Evolutionary conservation across 805 yeast species (phyloP).

Genomic region (Candida peoriensis): DNA sequence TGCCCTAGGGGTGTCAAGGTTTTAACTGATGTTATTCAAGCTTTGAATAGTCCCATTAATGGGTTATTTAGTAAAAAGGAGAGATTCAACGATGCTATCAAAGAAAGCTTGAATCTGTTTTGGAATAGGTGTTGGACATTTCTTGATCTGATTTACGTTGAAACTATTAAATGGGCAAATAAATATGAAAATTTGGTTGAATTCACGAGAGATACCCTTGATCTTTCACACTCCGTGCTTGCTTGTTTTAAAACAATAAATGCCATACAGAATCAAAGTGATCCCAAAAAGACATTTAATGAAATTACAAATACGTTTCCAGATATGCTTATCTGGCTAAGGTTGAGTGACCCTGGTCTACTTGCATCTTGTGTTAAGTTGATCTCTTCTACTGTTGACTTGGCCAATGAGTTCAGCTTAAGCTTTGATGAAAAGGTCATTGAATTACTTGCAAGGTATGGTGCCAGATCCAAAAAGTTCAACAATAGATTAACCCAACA

Average conservation of each 20-base stretch:
- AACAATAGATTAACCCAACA: slow-evolving; percentile 65
- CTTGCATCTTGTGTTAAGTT: slow-evolving; percentile 68
- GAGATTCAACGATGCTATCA: slow-evolving; percentile 20
- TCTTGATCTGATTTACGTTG: slow-evolving; percentile 58
- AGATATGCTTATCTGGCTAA: slow-evolving; percentile 71
- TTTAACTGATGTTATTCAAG: slow-evolving; percentile 63
- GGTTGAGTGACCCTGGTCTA: slow-evolving; percentile 75
- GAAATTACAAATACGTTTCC: slow-evolving; percentile 59
- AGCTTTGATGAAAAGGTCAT: slow-evolving; percentile 48
- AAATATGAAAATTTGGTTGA: slow-evolving; percentile 58
- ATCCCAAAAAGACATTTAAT: slow-evolving; percentile 35
- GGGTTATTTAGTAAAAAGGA: slow-evolving; percentile 43
- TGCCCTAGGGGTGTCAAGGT: slow-evolving; percentile 72
- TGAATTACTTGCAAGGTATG: slow-evolving; percentile 55
- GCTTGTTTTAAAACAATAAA: slow-evolving; percentile 53
- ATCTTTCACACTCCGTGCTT: slow-evolving; percentile 64
- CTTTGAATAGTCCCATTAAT: slow-evolving; percentile 59
- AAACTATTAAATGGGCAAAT: slow-evolving; percentile 74
- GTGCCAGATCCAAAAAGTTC: slow-evolving; percentile 58
- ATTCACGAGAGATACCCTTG: slow-evolving; percentile 83
- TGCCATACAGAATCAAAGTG: slow-evolving; percentile 24
- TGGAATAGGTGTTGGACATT: slow-evolving; percentile 78
- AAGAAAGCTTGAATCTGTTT: slow-evolving; percentile 33
- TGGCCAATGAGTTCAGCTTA: slow-evolving; percentile 52
- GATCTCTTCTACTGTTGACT: slow-evolving; percentile 59